A percentile compares a stretch with the other conserved stretches of the same genome.
Evolutionary conservation across 441 rosid species (phyloP).

Genomic region (Erodium trifolium): DNA sequence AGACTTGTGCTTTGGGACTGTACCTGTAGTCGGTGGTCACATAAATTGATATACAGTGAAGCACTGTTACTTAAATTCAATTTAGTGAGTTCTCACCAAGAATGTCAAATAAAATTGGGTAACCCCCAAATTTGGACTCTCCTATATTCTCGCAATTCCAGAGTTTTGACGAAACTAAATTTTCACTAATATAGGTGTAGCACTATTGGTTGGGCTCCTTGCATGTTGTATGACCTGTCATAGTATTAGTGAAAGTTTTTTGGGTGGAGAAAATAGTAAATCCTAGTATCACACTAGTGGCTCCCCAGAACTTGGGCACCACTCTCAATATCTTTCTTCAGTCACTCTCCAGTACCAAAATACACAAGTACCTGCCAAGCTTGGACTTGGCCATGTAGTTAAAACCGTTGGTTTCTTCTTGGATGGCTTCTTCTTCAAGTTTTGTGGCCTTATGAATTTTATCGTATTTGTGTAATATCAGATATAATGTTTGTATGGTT

Average conservation of each 20-base stretch:
- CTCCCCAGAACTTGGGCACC: neutral
- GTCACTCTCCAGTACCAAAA: neutral
- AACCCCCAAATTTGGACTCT: neutral
- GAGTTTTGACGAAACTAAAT: neutral
- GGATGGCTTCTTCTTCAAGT: too few relatives aligned
- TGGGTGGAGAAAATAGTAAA: neutral
- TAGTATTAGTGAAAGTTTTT: neutral
- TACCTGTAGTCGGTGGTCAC: neutral
- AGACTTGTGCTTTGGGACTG: neutral
- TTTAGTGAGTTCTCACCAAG: neutral
- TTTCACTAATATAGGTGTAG: neutral
- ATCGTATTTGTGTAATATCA: neutral
- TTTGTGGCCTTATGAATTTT: neutral
- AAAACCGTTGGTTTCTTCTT: too few relatives aligned
- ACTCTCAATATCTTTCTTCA: neutral
- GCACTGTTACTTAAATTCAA: neutral
- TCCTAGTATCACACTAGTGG: neutral
- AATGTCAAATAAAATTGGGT: neutral
- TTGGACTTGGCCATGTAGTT: too few relatives aligned
- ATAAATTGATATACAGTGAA: neutral
- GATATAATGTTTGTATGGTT: neutral
- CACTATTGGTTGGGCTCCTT: neutral
- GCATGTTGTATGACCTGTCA: slow-evolving; percentile 1
- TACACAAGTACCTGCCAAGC: neutral
- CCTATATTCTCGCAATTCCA: neutral